These are phyloP conservation scores for Exophiala calicioides DNA, from an alignment of 2,329 filamentous ascomycete species.

Conservation along the genomic window DNA sequence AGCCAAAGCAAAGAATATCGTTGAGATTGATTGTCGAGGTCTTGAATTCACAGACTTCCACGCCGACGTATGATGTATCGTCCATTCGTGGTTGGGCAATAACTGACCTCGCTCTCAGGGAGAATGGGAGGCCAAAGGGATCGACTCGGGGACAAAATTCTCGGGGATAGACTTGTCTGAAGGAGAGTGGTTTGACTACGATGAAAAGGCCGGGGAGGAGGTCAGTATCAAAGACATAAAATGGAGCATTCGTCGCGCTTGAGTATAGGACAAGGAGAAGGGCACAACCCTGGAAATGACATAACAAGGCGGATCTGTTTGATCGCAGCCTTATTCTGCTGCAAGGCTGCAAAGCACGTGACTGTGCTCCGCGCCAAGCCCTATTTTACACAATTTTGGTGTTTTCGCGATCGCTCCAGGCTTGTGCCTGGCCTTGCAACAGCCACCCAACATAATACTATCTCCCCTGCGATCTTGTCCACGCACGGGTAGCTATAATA, in stretches of 20 bases:
- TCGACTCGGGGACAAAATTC: constrained; percentile 81
- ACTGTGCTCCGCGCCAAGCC: constrained; percentile 8
- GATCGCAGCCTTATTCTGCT: background rate
- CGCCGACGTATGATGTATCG: constrained; percentile 67
- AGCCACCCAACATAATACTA: no score
- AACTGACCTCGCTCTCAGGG: constrained; percentile 57
- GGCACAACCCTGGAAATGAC: background rate
- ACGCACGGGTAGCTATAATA: background rate
- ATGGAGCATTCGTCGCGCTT: constrained; percentile 80
- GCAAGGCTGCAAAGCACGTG: constrained; percentile 17
- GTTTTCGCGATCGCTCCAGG: no score
- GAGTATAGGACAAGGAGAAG: constrained; percentile 10
- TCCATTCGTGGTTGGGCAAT: background rate
- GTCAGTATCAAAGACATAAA: constrained; percentile 87
- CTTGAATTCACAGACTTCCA: constrained; percentile 90
- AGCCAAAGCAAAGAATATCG: constrained; percentile 72
- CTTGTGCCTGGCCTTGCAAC: no score
- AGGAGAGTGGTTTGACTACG: constrained; percentile 97
- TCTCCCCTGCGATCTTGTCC: no score
- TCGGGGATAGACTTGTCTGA: constrained; percentile 77
- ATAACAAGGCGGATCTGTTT: no score
- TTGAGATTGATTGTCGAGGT: constrained; percentile 92
- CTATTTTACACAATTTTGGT: constrained; percentile 11
- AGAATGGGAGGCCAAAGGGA: constrained; percentile 82
- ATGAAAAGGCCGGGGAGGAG: constrained; percentile 88